phyloP scores from a whole-genome alignment of 2,329 filamentous ascomycete species.

The Exophiala oligosperma region DNA sequence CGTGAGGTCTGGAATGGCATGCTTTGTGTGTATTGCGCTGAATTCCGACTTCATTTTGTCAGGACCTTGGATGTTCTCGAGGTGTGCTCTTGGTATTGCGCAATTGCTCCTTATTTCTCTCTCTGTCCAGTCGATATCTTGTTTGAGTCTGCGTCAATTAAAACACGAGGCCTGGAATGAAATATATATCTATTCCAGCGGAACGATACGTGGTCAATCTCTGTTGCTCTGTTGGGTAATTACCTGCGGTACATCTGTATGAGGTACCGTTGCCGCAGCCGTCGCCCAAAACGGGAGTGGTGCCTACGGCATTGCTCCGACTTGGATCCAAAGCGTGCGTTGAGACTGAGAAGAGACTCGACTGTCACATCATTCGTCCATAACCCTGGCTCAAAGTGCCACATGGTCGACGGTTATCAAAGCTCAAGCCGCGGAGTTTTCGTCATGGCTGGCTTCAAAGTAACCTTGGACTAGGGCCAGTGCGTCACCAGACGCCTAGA shows the following conservation, averaged over 20 bases:
- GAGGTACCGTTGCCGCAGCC: neutral
- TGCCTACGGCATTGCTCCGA: neutral
- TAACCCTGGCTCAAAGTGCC: neutral
- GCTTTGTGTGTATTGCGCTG: conserved; percentile 19
- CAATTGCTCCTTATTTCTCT: too few species aligned
- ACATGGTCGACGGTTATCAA: neutral
- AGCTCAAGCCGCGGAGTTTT: too few species aligned
- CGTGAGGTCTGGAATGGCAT: conserved; percentile 31
- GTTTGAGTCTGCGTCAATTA: neutral
- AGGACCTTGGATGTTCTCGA: too few species aligned
- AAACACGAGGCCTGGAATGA: neutral
- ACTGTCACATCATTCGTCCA: neutral
- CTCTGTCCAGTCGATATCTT: too few species aligned
- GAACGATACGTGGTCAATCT: too few species aligned
- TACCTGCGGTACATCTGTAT: neutral
- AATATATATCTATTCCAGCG: too few species aligned
- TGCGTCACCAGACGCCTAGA: too few species aligned
- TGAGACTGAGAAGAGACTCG: neutral
- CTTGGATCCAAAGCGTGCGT: neutral
- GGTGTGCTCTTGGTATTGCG: too few species aligned
- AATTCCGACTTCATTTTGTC: conserved; percentile 15
- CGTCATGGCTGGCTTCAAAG: too few species aligned
- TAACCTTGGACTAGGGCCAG: too few species aligned
- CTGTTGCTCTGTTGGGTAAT: neutral
- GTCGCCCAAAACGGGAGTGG: neutral